phyloP scores from a whole-genome alignment of 1,139 yeast species.

The Pichia sp. region DNA sequence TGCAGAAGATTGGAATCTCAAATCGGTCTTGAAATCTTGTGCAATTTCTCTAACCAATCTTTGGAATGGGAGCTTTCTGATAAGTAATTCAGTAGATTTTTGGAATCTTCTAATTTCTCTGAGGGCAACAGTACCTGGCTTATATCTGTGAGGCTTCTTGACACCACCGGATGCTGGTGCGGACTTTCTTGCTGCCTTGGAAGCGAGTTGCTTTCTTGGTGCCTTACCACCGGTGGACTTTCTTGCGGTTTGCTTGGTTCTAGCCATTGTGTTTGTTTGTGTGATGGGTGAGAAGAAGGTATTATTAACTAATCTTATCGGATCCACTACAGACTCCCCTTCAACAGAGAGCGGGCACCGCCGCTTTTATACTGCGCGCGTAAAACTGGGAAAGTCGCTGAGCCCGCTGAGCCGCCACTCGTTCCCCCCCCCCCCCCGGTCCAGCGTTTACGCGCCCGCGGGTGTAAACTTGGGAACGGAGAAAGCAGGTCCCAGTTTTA shows the following conservation, averaged over 20 bases:
- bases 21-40: slow-evolving; percentile 96
- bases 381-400: too few relatives aligned
- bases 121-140: slow-evolving; percentile 99
- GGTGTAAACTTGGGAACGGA: too few relatives aligned
- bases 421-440: too few relatives aligned
- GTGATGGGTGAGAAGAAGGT: background rate
- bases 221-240: slow-evolving; percentile 99
- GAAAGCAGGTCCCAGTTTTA: too few relatives aligned
- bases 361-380: background rate
- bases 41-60: slow-evolving; percentile 98
- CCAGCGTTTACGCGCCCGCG: too few relatives aligned
- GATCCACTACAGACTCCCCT: background rate
- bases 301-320: background rate
- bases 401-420: too few relatives aligned
- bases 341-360: background rate
- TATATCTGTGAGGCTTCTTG: slow-evolving; percentile 99
- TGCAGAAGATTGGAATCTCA: slow-evolving; percentile 98
- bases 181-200: slow-evolving; percentile 98
- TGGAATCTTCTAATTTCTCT: slow-evolving; percentile 99
- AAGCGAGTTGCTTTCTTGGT: slow-evolving; percentile 98
- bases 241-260: slow-evolving; percentile 99
- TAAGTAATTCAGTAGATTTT: slow-evolving; percentile 93
- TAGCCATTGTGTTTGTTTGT: slow-evolving; percentile 60
- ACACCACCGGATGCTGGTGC: slow-evolving; percentile 99
- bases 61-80: slow-evolving; percentile 98